Evolutionary conservation across 352 stramenopile species (phyloP).

Genomic region (Phytopythium boreale): DNA sequence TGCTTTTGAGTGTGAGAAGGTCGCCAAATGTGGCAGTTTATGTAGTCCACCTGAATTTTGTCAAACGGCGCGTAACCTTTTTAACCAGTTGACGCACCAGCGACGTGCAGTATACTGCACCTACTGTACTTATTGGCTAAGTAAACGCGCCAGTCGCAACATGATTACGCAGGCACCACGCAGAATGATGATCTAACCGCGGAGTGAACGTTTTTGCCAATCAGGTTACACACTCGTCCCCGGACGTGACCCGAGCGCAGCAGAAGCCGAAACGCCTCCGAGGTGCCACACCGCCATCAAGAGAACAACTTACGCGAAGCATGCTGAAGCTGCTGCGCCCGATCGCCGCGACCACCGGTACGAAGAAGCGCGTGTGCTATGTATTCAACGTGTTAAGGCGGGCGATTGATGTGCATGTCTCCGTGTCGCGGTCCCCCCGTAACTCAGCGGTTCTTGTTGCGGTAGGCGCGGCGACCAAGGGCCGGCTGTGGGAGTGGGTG

Average conservation of each 20-base stretch:
- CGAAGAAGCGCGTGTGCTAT: background rate
- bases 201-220: too few species aligned
- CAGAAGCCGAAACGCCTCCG: background rate
- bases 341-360: constrained; percentile 31
- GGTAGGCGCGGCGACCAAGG: constrained; percentile 54
- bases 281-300: background rate
- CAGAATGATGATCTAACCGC: too few species aligned
- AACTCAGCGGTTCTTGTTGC: constrained; percentile 43
- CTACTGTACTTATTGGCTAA: too few species aligned
- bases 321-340: constrained; percentile 35
- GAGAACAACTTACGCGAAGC: background rate
- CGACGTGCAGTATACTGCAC: too few species aligned
- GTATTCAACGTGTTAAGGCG: too few species aligned
- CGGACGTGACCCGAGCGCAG: background rate
- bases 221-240: too few species aligned
- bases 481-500: constrained; percentile 69
- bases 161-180: background rate
- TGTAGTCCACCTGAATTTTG: background rate
- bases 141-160: too few species aligned
- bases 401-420: constrained; percentile 8
- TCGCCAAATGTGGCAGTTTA: too few species aligned
- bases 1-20: too few species aligned
- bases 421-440: background rate
- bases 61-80: too few species aligned
- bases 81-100: too few species aligned